Base-by-base conservation (phyloP, 768 basidiomycete species). In the Trametes maxima region DNA sequence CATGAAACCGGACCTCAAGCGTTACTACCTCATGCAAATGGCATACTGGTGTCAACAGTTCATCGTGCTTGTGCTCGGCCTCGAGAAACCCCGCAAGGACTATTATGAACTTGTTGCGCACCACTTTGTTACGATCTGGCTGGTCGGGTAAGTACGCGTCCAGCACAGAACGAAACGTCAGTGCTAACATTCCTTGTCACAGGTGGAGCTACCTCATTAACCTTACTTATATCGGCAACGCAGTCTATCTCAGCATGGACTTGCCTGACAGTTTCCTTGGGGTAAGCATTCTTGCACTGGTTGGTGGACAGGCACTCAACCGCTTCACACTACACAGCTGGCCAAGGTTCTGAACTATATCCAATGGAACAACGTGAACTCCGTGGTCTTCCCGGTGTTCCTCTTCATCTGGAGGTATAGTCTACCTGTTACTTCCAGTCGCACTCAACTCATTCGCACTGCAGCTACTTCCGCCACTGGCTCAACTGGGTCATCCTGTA, bases 201-300 rank as follows among this genome's bases (percentile, higher is more conserved):
- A 94, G 92, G 39, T 93, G 93, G 92, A 94, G 92, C 66, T 92
- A 94, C 69, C 66, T 87, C 35, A 62, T 87, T 65, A 95, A 93
- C 74, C 44, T 94, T 54, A 98, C 95, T 0, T 74, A 84, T 53
- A 95, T 98, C 44, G 97, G 97, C 11, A 90, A 92, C 65, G 89
- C 94, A 5, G 84, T 99, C 28, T 98, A 89, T 68, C 82, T 95
- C 76, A 97, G 94, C 72, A 98, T 98, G 97, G 97, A 99, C 77
- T 80, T 95, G 19, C 94, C 95, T 0, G 97, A 99, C 71, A 76
- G 85, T 36, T 92, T 90, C 74, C 80, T 99, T 13, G 94, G 92
- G 13, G 89, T 94, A 64, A 65, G 89, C 77, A 25, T 45, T 12
- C 21, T 16, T 24, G 3, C 8, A 44, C 49, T 22, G 1, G 33